phyloP scores from a whole-genome alignment of 202 grass and related monocot genomes.

The Elaeis oleifera region DNA sequence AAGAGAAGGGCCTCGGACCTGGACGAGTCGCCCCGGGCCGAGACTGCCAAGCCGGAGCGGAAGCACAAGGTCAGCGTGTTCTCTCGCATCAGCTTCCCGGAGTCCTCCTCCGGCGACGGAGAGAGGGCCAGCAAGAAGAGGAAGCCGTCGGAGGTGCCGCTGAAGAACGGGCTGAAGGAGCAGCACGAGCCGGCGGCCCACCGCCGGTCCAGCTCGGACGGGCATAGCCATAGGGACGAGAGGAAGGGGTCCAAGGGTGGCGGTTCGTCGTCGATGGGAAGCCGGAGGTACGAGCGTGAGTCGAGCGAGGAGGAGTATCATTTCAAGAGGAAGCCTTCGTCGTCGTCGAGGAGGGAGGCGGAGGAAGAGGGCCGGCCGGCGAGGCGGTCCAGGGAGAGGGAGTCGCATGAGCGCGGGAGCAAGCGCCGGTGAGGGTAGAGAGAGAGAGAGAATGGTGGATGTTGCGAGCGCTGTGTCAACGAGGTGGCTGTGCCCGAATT shows the following conservation, averaged over 20 bases:
- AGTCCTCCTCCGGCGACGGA: slow-evolving; percentile 21
- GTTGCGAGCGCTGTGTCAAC: no score
- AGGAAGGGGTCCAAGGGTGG: slow-evolving; percentile 7
- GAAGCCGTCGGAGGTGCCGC: slow-evolving; percentile 30
- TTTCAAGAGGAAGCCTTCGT: slow-evolving; percentile 58
- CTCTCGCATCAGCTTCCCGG: slow-evolving; percentile 91
- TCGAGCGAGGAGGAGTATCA: slow-evolving; percentile 74
- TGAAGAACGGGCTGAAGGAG: slow-evolving; percentile 26
- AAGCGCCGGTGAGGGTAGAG: no score
- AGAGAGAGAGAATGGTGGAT: no score
- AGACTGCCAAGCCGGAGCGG: slow-evolving; percentile 20
- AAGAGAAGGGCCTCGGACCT: slow-evolving; percentile 69
- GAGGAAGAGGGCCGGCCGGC: slow-evolving; percentile 39
- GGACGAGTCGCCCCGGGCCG: slow-evolving; percentile 30
- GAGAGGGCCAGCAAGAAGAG: slow-evolving; percentile 39
- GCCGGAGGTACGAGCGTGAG: slow-evolving; percentile 38
- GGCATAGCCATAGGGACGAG: neutral
- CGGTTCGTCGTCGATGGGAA: slow-evolving; percentile 21
- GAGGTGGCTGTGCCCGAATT: no score
- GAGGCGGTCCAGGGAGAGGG: slow-evolving; percentile 43
- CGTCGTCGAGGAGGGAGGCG: slow-evolving; percentile 36
- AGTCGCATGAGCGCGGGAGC: neutral
- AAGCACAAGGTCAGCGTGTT: slow-evolving; percentile 83
- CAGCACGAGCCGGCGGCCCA: neutral
- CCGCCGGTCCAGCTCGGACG: slow-evolving; percentile 2